Base-by-base conservation (phyloP, 768 basidiomycete species). In the Collybia mongolica region DNA sequence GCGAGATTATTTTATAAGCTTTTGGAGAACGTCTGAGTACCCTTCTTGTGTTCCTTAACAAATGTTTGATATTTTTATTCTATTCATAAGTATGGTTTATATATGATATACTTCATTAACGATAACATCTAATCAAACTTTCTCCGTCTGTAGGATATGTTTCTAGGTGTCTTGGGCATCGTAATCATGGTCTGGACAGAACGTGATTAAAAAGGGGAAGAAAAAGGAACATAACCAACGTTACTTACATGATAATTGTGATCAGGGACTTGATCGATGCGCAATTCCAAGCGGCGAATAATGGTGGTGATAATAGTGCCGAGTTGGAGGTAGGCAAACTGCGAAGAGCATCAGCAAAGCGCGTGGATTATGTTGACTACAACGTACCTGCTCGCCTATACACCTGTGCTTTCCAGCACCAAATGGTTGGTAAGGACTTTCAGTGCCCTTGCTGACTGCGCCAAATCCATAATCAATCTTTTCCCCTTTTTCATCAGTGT, bases 401-500 rank as follows among this genome's bases (percentile, higher is more conserved):
- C 92, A 98, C 56, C 95, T 78, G 73, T 98, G 96, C 60, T 90
- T 80, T 23, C 97, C 97, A 45, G 97, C 96, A 54, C 97, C 97
- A 61, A 99, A 99, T 1, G 97, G 97, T 65, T 97, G 91, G 67
- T 98, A 98, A 43, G 92, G 93, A 58, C 88, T 91, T 50, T 95
- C 91, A 5, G 95, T 98, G 44, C 95, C 95, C 72, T 98, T 98
- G 73, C 88, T 91, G 45, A 99, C 90, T 53, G 86, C 82, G 46
- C 97, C 97, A 67, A 92, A 99, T 2, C 97, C 97, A 61, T 88
- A 99, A 68, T 99, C 97, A 53, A 98, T 75, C 74, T 94, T 94
- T 68, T 96, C 92, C 49, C 91, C 88, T 26, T 69, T 67, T 59
- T 84, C 84, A 58, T 90, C 90, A 36, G 72, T 68, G 61, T 97